Evolutionary conservation across 2,329 filamentous ascomycete species (phyloP), one percentile per base, ranked within the genome.

Genomic region (Escovopsis weberi): DNA sequence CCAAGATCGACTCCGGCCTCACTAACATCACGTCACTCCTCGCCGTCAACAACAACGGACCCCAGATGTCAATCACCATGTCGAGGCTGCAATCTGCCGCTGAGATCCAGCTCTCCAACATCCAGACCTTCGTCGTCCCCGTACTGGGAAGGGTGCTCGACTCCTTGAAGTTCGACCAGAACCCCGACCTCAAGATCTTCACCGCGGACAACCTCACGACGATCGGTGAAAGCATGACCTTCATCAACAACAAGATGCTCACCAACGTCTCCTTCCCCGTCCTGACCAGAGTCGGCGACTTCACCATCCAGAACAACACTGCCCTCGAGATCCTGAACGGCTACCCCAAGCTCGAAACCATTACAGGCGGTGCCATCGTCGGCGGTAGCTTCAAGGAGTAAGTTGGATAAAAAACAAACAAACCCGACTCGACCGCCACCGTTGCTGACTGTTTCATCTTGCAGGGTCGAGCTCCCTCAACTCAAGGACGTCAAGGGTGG

Each of bases 241-340:
- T 82, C 54, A 69, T 77, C 59, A 72, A 72, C 65, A 82, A 82
- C 68, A 61, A 63, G 36, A 59, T 69, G 47, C 66, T 82, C 40
- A 60, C 66, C 59, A 94, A 94, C 74, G 71, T 95, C 63, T 78
- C 80, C 46, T 74, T 94, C 64, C 80, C 82, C 39, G 38, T 58
- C 19, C 71, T 96, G 39, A 47, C 45, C 38, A 72, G 69, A 51
- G 72, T 65, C 43, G 88, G 85, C 67, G 85, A 82, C 60, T 75
- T 94, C 60, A 78, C 82, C 53, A 77, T 98, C 57, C 81, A 84
- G 65, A 94, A 94, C 77, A 95, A 96, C 80, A 85, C 85, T 47
- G 68, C 70, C 43, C 74, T 95, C 32, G 53, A 64, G 44, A 59
- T 67, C 47, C 70, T 95, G 44, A 63, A 74, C 50, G 77, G 76